Percentiles rank a stretch among this genome's conserved stretches.
Evolutionary conservation across 2,329 filamentous ascomycete species (phyloP).

Genomic region (Chaetomium globosum): DNA sequence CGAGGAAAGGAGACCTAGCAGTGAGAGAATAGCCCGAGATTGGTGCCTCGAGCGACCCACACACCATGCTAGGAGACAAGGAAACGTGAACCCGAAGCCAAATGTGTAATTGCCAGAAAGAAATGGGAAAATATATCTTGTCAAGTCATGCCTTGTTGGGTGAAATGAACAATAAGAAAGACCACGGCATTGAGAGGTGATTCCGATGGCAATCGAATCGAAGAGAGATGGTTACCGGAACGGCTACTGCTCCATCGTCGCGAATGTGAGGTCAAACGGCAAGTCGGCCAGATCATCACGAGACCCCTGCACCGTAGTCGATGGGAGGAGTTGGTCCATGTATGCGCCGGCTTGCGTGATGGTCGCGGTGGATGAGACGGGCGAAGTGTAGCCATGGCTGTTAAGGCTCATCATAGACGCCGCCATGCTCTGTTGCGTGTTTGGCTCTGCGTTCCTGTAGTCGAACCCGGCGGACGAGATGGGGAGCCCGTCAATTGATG

Average conservation of each 20-base stretch:
- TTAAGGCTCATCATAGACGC: conserved; percentile 30
- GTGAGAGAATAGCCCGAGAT: background rate
- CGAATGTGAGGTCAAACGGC: conserved; percentile 23
- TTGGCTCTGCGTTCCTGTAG: conserved; percentile 23
- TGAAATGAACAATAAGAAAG: background rate
- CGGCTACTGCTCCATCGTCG: background rate
- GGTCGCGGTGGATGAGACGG: conserved; percentile 37
- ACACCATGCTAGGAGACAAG: background rate
- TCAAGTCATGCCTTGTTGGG: background rate
- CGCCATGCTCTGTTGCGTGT: conserved; percentile 26
- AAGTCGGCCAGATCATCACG: conserved; percentile 33
- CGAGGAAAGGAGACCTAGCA: background rate
- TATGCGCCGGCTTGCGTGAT: conserved; percentile 35
- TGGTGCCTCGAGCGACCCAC: background rate
- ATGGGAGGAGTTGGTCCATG: conserved; percentile 22
- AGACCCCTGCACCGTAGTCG: conserved; percentile 1
- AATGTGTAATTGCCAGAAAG: background rate
- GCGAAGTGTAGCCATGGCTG: conserved; percentile 35
- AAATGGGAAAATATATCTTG: background rate
- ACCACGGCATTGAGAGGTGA: background rate
- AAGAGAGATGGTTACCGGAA: background rate
- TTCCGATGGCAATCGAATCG: background rate
- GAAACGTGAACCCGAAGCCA: background rate
- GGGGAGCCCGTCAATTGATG: conserved; percentile 28
- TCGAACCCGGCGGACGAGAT: conserved; percentile 39